These are phyloP conservation scores for Wallacemonas collosoma DNA, from an alignment of 208 protist genomes.

Conservation along the genomic window DNA sequence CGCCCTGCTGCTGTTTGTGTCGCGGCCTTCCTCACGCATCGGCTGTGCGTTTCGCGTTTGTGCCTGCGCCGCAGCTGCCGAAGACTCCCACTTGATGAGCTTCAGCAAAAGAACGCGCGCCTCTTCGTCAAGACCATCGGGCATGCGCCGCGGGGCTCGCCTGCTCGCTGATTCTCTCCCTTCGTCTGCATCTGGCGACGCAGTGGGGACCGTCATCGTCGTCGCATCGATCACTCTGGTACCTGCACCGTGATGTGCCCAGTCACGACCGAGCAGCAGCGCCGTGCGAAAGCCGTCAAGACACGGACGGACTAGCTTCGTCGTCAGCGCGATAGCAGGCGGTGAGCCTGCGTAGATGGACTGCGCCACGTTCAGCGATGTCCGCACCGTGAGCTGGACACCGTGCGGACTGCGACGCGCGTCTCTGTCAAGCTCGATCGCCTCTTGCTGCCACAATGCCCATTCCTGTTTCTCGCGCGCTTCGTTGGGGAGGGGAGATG, in stretches of 20 bases:
- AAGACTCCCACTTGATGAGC: constrained; percentile 18
- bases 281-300: constrained; percentile 45
- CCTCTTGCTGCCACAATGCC: not conserved
- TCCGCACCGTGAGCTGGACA: constrained; percentile 51
- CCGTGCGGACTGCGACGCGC: constrained; percentile 29
- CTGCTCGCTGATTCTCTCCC: not conserved
- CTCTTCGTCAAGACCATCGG: constrained; percentile 26
- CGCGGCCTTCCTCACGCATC: not conserved
- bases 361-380: constrained; percentile 53
- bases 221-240: not conserved
- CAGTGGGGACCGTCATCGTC: not conserved
- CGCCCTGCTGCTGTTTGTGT: not conserved
- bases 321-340: constrained; percentile 30
- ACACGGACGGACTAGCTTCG: constrained; percentile 51
- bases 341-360: constrained; percentile 33
- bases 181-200: not conserved
- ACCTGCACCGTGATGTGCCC: constrained; percentile 3
- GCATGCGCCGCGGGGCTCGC: not conserved
- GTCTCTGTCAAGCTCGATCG: not conserved
- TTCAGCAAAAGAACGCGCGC: constrained; percentile 26
- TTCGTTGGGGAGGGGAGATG: not conserved
- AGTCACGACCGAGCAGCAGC: constrained; percentile 50
- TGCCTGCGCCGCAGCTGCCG: not conserved
- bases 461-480: not conserved
- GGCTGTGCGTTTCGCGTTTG: not conserved